Base-by-base conservation (phyloP, 2,329 filamentous ascomycete species). In the Aspergillus ochraceoroseus region DNA sequence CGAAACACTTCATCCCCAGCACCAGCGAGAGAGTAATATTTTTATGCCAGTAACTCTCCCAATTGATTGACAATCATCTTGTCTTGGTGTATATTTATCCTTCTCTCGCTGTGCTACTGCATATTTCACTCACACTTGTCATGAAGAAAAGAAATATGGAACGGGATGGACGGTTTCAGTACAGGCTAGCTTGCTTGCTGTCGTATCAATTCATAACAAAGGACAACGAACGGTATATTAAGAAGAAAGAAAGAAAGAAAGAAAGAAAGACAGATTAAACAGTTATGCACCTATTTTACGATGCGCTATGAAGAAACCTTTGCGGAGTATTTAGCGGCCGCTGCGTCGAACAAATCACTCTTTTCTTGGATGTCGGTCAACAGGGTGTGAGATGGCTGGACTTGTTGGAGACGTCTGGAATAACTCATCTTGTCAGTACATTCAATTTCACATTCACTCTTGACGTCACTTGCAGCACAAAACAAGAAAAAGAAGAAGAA, bases 291-390 rank as follows among this genome's bases (percentile, higher is more conserved):
- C n/a, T n/a, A n/a, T n/a, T 32, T 42, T 25, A 28, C 12, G 23
- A 17, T 32, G 15, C 7, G 38, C 46, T 55, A 64, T 38, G 59
- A 58, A 12, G 61, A 55, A 30, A 87, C 87, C 72, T 90, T 95
- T 22, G 89, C 77, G 51, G 79, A 82, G 67, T 92, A 96, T 70
- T 94, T 96, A 17, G 79, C 74, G 13, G 85, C 86, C 8, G 89
- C 89, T 56, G 81, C 81, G 64, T 94, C 87, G 61, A 96, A 96
- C 43, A 88, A 68, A n/a, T 74, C 77, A 63, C 80, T 87, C 81
- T 95, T 96, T 67, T 87, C 86, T 57, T 80, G 75, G 54, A 94
- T 68, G 54, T 95, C 89, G 27, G 66, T 62, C 42, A 95, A 64
- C 47, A 92, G 72, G 22, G 78, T 69, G 64, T 95, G 88, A 38